Conservation (phyloP, 1,139 yeast genomes). For the Pneumocystis murina region DNA sequence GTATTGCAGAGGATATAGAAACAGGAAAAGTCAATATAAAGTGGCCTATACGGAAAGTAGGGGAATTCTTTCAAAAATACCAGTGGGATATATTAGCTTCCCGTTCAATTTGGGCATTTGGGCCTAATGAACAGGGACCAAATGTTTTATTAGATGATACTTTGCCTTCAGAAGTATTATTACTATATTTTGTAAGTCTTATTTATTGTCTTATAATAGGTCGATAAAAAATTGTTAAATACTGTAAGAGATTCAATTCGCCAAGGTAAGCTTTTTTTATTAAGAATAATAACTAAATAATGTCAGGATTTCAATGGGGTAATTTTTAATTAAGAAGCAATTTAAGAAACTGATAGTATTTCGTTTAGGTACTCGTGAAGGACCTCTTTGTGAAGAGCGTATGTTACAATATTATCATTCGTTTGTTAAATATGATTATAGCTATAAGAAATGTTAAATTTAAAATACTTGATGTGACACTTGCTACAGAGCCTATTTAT, state of each 20-base stretch:
- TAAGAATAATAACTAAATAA: neutral
- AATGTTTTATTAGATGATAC: constrained; percentile 69
- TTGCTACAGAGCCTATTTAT: constrained; percentile 35
- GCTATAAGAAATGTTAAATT: constrained; percentile 55
- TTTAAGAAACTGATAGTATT: constrained; percentile 24
- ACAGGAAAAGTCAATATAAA: constrained; percentile 30
- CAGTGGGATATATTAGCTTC: constrained; percentile 79
- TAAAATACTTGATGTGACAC: constrained; percentile 46
- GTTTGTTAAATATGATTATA: neutral
- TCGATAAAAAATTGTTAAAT: constrained; percentile 39
- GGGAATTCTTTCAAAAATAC: constrained; percentile 42
- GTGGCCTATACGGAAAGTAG: constrained; percentile 30
- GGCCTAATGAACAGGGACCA: constrained; percentile 41
- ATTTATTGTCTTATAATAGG: neutral
- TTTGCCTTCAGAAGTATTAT: constrained; percentile 40
- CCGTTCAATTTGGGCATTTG: constrained; percentile 69
- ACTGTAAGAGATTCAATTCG: constrained; percentile 40
- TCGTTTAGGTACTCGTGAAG: constrained; percentile 69
- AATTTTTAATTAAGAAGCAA: neutral
- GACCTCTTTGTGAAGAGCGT: constrained; percentile 77
- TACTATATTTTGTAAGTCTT: neutral
- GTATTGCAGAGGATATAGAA: constrained; percentile 44
- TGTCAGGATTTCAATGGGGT: neutral
- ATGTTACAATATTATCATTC: neutral
- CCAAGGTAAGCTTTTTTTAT: constrained; percentile 34